Evolutionary conservation across 78 protist species (phyloP).

Genomic region (Polysphondylium violaceum): DNA sequence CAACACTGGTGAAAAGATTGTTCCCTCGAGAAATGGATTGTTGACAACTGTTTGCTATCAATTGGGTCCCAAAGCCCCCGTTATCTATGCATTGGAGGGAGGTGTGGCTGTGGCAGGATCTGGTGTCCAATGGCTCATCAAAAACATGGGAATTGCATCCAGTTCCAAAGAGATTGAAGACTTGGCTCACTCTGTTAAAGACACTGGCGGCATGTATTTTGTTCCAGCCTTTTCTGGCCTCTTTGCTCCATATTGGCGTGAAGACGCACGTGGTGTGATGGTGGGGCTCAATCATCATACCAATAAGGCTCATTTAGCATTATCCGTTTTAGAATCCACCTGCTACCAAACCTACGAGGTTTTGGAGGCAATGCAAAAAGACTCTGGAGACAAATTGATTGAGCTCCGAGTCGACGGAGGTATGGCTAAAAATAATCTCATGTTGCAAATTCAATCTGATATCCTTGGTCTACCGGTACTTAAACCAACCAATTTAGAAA

Average conservation of each 20-base stretch:
- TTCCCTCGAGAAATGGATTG: constrained; percentile 92
- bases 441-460: constrained; percentile 90
- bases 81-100: constrained; percentile 84
- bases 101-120: constrained; percentile 95
- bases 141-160: constrained; percentile 78
- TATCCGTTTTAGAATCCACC: constrained; percentile 91
- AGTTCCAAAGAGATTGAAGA: constrained; percentile 69
- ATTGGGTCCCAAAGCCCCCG: constrained; percentile 63
- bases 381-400: constrained; percentile 12
- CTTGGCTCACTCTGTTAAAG: constrained; percentile 74
- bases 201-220: constrained; percentile 88
- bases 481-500: constrained; percentile 77
- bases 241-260: constrained; percentile 93
- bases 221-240: constrained; percentile 95
- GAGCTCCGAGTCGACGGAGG: constrained; percentile 93
- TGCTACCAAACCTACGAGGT: constrained; percentile 89
- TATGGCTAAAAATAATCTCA: constrained; percentile 77
- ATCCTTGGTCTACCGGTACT: constrained; percentile 79
- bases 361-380: constrained; percentile 82
- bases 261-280: constrained; percentile 84
- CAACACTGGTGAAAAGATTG: constrained; percentile 91
- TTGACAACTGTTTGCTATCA: constrained; percentile 96
- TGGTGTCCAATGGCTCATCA: constrained; percentile 90
- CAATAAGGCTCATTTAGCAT: constrained; percentile 82
- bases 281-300: constrained; percentile 93